Conservation (phyloP, 768 basidiomycete genomes). For the Leccinum subtestaceum region DNA sequence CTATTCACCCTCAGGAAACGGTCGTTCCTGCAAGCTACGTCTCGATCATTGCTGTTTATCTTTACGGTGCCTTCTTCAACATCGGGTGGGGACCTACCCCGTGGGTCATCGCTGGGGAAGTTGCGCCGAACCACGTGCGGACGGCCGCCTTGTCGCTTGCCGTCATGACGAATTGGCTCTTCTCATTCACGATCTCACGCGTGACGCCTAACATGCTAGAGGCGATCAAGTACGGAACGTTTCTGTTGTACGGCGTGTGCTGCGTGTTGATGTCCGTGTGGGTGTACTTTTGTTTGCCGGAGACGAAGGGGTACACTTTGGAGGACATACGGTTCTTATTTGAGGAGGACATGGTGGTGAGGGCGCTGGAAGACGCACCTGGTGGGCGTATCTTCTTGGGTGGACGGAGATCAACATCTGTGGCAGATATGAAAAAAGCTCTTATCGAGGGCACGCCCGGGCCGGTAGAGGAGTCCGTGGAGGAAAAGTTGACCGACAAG, state of each 20-base stretch:
- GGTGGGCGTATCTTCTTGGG: constrained; percentile 31
- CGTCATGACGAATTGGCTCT: constrained; percentile 35
- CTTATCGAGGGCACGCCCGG: neutral
- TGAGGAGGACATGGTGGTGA: constrained; percentile 32
- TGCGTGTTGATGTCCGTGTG: constrained; percentile 35
- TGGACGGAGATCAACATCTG: constrained; percentile 23
- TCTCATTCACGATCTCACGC: constrained; percentile 37
- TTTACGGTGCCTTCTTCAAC: constrained; percentile 38
- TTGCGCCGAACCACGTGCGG: constrained; percentile 39
- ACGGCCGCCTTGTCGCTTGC: constrained; percentile 35
- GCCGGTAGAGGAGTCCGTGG: neutral
- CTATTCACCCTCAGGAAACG: constrained; percentile 27
- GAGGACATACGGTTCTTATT: constrained; percentile 41
- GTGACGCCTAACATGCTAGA: constrained; percentile 38
- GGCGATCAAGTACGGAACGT: constrained; percentile 32
- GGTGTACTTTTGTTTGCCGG: constrained; percentile 39
- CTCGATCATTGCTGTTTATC: constrained; percentile 38
- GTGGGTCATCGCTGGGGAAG: constrained; percentile 34
- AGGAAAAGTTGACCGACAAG: neutral
- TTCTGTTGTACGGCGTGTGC: constrained; percentile 31
- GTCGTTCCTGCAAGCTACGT: constrained; percentile 36
- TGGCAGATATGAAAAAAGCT: constrained; percentile 12
- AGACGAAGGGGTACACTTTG: constrained; percentile 39
- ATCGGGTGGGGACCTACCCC: constrained; percentile 32
- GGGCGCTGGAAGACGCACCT: constrained; percentile 35